Percentiles rank a stretch among this genome's conserved stretches.
Conservation (phyloP, 2,329 filamentous ascomycete genomes). For the Aspergillus ruber region DNA sequence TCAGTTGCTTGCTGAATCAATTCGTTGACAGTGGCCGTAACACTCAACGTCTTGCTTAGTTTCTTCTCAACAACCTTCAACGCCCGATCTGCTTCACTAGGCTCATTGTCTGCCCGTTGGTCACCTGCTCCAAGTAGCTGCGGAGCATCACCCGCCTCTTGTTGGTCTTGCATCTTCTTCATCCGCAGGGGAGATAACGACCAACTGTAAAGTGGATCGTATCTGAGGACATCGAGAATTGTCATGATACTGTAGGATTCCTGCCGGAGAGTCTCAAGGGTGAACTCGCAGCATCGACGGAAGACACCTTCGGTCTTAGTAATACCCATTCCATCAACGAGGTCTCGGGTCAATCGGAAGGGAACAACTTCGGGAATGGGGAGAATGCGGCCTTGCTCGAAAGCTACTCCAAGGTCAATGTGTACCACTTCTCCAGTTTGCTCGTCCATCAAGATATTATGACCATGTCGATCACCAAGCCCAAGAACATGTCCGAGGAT, state of each 20-base stretch:
- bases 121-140: conserved; percentile 22
- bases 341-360: conserved; percentile 87
- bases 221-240: conserved; percentile 92
- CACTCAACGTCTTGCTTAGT: conserved; percentile 85
- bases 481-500: conserved; percentile 92
- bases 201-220: conserved; percentile 96
- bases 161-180: conserved; percentile 58
- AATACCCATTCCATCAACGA: conserved; percentile 95
- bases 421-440: conserved; percentile 90
- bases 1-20: conserved; percentile 94
- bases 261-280: conserved; percentile 85
- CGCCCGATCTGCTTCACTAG: conserved; percentile 81
- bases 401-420: conserved; percentile 93
- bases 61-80: conserved; percentile 94
- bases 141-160: conserved; percentile 37
- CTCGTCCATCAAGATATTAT: conserved; percentile 91
- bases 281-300: conserved; percentile 96
- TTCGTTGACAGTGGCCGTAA: conserved; percentile 92
- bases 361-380: conserved; percentile 93
- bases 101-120: conserved; percentile 46
- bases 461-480: conserved; percentile 86
- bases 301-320: conserved; percentile 95
- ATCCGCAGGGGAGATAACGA: conserved; percentile 68
- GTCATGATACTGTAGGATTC: conserved; percentile 98
- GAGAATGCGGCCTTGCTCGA: conserved; percentile 91